phyloP scores from a whole-genome alignment of 2,329 filamentous ascomycete genomes.

The Neofusicoccum sp. region DNA sequence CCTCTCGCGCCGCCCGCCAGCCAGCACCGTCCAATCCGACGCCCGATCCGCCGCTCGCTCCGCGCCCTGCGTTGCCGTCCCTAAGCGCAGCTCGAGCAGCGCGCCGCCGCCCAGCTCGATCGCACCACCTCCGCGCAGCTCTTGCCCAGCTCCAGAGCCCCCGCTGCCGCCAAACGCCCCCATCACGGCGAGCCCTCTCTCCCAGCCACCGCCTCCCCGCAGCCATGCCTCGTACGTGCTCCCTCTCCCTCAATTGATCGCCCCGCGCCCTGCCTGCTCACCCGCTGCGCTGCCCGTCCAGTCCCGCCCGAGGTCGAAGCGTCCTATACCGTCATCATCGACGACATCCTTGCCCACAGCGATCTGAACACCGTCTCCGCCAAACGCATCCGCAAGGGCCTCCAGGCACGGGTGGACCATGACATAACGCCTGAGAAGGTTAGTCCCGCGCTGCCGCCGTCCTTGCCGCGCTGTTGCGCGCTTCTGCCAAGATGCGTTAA shows the following conservation, averaged over 20 bases:
- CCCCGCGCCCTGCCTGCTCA: background rate
- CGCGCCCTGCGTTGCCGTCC: conserved; percentile 7
- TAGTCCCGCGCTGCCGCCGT: conserved; percentile 22
- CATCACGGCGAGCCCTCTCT: background rate
- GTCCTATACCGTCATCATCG: conserved; percentile 62
- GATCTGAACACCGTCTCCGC: conserved; percentile 67
- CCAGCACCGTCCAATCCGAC: conserved; percentile 8
- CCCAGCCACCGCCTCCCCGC: conserved; percentile 12
- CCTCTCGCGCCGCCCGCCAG: background rate
- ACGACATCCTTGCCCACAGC: conserved; percentile 61
- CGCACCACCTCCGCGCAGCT: conserved; percentile 13
- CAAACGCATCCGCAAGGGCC: conserved; percentile 65
- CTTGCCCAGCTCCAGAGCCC: background rate
- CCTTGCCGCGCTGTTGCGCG: background rate
- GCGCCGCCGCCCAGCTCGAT: background rate
- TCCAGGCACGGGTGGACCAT: conserved; percentile 62
- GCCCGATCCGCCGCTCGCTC: conserved; percentile 8
- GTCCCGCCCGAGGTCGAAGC: conserved; percentile 54
- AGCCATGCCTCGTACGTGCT: conserved; percentile 21
- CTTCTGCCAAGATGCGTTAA: background rate
- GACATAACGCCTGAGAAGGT: conserved; percentile 67
- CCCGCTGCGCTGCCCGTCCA: conserved; percentile 29
- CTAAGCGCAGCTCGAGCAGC: conserved; percentile 1
- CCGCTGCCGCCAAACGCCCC: background rate
- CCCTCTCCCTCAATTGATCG: conserved; percentile 19